Evolutionary conservation across 768 basidiomycete genomes (phyloP).

Genomic region (Rubroboletus pulcherrimus): DNA sequence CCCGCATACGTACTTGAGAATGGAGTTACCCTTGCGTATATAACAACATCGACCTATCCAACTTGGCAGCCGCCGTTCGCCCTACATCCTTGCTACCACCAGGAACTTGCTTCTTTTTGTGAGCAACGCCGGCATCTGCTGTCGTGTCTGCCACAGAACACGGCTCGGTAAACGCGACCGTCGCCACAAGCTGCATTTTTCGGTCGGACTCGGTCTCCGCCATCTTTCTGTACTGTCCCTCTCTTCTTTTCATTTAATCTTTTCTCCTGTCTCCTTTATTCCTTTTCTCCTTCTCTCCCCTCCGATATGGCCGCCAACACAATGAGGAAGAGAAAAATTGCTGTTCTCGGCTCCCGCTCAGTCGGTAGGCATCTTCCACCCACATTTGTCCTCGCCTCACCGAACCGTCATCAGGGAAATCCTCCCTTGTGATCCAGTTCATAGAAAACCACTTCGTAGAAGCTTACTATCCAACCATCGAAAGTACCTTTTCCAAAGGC

Average conservation of each 20-base stretch:
- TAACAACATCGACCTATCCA: constrained; percentile 12
- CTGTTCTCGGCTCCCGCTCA: constrained; percentile 80
- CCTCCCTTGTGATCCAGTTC: constrained; percentile 89
- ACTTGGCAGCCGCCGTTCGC: not conserved
- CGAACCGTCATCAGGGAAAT: constrained; percentile 68
- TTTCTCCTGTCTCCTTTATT: not conserved
- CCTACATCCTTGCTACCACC: constrained; percentile 2
- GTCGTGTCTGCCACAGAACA: constrained; percentile 22
- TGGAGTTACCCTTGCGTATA: constrained; percentile 15
- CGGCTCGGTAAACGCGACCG: constrained; percentile 28
- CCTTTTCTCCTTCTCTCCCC: not conserved
- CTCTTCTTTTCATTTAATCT: constrained; percentile 8
- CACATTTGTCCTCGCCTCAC: constrained; percentile 11
- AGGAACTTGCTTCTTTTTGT: not conserved
- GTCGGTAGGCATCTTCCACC: constrained; percentile 58
- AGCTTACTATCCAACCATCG: constrained; percentile 94
- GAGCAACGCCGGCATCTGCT: constrained; percentile 16
- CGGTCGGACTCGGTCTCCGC: constrained; percentile 11
- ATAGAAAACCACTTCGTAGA: constrained; percentile 91
- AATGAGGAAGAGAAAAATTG: constrained; percentile 84
- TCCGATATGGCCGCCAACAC: constrained; percentile 32
- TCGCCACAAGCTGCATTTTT: constrained; percentile 25
- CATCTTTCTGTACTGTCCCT: constrained; percentile 17
- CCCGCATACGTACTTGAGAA: constrained; percentile 22
- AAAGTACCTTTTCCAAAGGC: constrained; percentile 80